A percentile compares a stretch with the other conserved stretches of the same genome.
These are phyloP conservation scores for Pseudocohnilembus persalinus DNA, from an alignment of 169 alveolate genomes.

Conservation along the genomic window DNA sequence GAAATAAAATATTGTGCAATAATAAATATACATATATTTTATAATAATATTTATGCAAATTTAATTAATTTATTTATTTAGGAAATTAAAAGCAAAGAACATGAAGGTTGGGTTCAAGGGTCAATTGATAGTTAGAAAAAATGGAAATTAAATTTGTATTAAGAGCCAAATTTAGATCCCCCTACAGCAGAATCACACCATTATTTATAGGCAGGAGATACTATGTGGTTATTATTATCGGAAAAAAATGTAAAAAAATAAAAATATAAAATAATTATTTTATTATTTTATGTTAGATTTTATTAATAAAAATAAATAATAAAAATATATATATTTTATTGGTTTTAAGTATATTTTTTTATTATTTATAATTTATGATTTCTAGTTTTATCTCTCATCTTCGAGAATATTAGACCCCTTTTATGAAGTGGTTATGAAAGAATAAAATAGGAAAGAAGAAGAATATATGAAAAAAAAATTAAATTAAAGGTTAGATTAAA, in stretches of 20 bases:
- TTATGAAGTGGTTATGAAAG: not conserved
- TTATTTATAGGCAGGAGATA: slow-evolving; percentile 8
- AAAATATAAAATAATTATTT: not conserved
- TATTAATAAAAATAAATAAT: not conserved
- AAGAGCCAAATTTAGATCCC: slow-evolving; percentile 9
- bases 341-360: no score
- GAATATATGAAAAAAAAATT: no score
- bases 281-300: not conserved
- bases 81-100: slow-evolving; percentile 4
- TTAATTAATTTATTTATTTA: not conserved
- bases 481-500: no score
- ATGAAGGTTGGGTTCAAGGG: not conserved
- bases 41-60: no score
- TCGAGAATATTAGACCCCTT: not conserved
- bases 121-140: no score
- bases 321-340: not conserved
- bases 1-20: not conserved
- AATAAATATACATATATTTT: not conserved
- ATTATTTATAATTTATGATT: not conserved
- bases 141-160: slow-evolving; percentile 14
- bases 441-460: not conserved
- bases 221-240: slow-evolving; percentile 10
- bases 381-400: not conserved
- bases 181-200: not conserved
- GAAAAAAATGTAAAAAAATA: slow-evolving; percentile 4